Evolutionary conservation across 352 stramenopile species (phyloP).

Genomic region (Pythium rishiriense): DNA sequence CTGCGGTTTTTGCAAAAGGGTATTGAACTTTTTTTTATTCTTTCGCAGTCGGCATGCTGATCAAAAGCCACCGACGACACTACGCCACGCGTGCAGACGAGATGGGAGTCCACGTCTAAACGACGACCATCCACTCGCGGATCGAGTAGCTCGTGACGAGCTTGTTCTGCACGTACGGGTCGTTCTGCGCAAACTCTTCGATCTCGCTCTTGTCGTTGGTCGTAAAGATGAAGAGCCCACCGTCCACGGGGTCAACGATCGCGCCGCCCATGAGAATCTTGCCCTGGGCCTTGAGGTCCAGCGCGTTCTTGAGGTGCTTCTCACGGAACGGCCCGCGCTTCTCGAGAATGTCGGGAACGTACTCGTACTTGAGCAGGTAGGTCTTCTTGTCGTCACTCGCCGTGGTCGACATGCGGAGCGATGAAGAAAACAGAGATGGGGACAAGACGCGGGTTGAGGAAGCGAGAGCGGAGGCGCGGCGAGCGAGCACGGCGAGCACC

Average conservation of each 20-base stretch:
- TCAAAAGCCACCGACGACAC: too few relatives aligned
- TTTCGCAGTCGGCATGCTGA: too few relatives aligned
- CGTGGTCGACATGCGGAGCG: constrained; percentile 35
- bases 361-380: constrained; percentile 74
- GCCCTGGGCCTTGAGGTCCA: constrained; percentile 50
- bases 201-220: constrained; percentile 54
- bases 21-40: too few relatives aligned
- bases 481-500: constrained; percentile 18
- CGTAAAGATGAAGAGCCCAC: constrained; percentile 65
- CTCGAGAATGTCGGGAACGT: constrained; percentile 74
- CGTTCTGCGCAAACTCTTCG: constrained; percentile 61
- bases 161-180: constrained; percentile 76
- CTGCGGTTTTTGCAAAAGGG: too few relatives aligned
- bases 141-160: constrained; percentile 69
- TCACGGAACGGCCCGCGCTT: constrained; percentile 67
- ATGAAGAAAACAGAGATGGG: background rate
- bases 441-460: background rate
- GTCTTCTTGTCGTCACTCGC: constrained; percentile 52
- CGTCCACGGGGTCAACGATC: constrained; percentile 61
- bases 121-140: constrained; percentile 71
- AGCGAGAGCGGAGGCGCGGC: constrained; percentile 11
- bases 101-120: constrained; percentile 35
- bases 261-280: constrained; percentile 74
- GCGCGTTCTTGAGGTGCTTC: constrained; percentile 57
- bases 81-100: too few relatives aligned